phyloP scores from a whole-genome alignment of 768 basidiomycete species.

The Mycena floridula region DNA sequence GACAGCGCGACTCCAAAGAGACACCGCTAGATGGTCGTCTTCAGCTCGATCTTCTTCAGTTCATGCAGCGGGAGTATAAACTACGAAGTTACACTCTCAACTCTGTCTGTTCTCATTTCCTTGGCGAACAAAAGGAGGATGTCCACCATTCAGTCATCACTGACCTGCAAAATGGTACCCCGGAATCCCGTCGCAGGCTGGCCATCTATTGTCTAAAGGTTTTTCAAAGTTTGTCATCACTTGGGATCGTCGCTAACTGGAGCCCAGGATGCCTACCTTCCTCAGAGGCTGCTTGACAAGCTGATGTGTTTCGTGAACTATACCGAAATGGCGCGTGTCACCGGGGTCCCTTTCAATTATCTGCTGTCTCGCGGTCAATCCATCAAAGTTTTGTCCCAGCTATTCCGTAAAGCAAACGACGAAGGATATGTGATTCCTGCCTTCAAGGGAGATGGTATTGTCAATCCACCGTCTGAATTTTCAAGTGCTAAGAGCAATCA shows the following conservation, averaged over 20 bases:
- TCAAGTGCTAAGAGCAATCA: slow-evolving; percentile 20
- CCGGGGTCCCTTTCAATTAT: slow-evolving; percentile 98
- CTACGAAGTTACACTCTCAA: slow-evolving; percentile 96
- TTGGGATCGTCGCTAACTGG: too few species aligned
- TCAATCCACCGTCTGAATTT: background rate
- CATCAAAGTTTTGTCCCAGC: slow-evolving; percentile 96
- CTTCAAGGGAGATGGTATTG: slow-evolving; percentile 74
- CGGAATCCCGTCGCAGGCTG: slow-evolving; percentile 85
- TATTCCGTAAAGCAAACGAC: slow-evolving; percentile 88
- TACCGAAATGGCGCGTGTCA: slow-evolving; percentile 98
- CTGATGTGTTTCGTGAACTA: slow-evolving; percentile 99
- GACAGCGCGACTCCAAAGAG: slow-evolving; percentile 94
- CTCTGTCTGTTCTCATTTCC: slow-evolving; percentile 94
- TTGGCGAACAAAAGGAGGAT: slow-evolving; percentile 99
- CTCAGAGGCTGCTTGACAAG: slow-evolving; percentile 93
- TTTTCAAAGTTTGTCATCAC: slow-evolving; percentile 8
- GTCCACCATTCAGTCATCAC: slow-evolving; percentile 99
- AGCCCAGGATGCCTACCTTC: slow-evolving; percentile 90
- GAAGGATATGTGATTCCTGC: slow-evolving; percentile 89
- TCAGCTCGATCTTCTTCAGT: slow-evolving; percentile 93
- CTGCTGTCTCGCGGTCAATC: slow-evolving; percentile 92
- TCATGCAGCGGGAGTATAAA: slow-evolving; percentile 99
- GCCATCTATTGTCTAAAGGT: slow-evolving; percentile 99
- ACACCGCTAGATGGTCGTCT: slow-evolving; percentile 86
- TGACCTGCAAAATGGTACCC: slow-evolving; percentile 92